Evolutionary conservation across 208 protist species (phyloP), one percentile per base, ranked within the genome.

Genomic region (Leptomonas pyrrhocoris): DNA sequence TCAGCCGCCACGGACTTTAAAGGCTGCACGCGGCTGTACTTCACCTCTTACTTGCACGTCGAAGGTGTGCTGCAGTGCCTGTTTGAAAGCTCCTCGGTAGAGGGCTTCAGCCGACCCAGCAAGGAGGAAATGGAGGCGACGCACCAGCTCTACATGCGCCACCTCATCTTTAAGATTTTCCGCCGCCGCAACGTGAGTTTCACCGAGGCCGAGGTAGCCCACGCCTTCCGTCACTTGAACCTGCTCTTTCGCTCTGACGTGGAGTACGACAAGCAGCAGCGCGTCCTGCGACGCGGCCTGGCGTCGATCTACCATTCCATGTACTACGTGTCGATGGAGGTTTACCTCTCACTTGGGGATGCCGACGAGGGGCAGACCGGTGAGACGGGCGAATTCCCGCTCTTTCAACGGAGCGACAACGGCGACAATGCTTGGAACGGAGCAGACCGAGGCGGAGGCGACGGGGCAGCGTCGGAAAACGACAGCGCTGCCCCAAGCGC

Each of bases 101-200:
- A 77, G 34, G 82, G 82, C 56, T 81, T 81, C 68, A 75, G 68
- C 36, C 65, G 58, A 0, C 75, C 74, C 30, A 75, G 55, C 58
- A 82, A 84, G 68, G 74, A 84, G 74, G 78, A 87, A 66, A 72
- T 80, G 55, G 78, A 87, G 65, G 61, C 74, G 30, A 74, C 74
- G 45, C 68, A 75, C 58, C 79, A 82, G 66, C 79, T 79, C 31
- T 87, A 87, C 79, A 87, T 87, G 82, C 78, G 75, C 46, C 82
- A 87, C 68, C 56, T 87, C 51, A 79, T 87, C 70, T 84, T 83
- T 62, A 87, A 87, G 60, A 81, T 87, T 15, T 84, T 87, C 43
- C 78, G 79, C 12, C 74, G 82, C 13, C 78, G 78, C 66, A 87
- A 84, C 59, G 55, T 79, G 23, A 82, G 74, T 75, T 82, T 75